These are phyloP conservation scores for Brettanomyces bruxellensis DNA, from an alignment of 805 yeast species.

Conservation along the genomic window DNA sequence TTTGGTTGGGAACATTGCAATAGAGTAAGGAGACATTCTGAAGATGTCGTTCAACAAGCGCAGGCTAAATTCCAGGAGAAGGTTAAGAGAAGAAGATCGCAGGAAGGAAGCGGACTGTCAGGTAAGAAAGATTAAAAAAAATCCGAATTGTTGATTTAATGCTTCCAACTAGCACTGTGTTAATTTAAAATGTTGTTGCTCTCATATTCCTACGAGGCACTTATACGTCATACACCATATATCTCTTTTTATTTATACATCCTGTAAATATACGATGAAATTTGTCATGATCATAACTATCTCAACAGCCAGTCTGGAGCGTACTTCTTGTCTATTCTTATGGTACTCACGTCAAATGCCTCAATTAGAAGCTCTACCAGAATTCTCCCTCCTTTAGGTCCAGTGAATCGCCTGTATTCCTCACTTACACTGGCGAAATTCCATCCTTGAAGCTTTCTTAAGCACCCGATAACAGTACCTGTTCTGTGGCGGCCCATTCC, in stretches of 20 bases:
- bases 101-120: not conserved
- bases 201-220: not conserved
- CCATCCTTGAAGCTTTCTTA: slow-evolving; percentile 94
- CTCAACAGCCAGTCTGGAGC: slow-evolving; percentile 42
- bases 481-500: slow-evolving; percentile 99
- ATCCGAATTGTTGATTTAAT: no score
- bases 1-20: slow-evolving; percentile 94
- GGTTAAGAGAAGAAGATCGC: slow-evolving; percentile 20
- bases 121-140: not conserved
- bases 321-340: slow-evolving; percentile 29
- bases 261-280: not conserved
- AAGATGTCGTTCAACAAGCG: slow-evolving; percentile 62
- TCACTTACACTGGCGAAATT: slow-evolving; percentile 87
- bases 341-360: slow-evolving; percentile 42
- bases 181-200: not conserved
- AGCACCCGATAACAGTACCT: slow-evolving; percentile 93
- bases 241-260: no score
- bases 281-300: slow-evolving; percentile 3
- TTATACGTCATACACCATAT: not conserved
- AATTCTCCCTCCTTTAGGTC: slow-evolving; percentile 85
- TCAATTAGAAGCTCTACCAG: slow-evolving; percentile 87
- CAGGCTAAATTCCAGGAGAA: slow-evolving; percentile 33
- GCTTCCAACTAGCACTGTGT: no score
- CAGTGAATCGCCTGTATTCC: slow-evolving; percentile 90
- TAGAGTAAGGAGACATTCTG: slow-evolving; percentile 53